phyloP scores from a whole-genome alignment of 176 grass and related monocot species.

The Panicum miliaceum region DNA sequence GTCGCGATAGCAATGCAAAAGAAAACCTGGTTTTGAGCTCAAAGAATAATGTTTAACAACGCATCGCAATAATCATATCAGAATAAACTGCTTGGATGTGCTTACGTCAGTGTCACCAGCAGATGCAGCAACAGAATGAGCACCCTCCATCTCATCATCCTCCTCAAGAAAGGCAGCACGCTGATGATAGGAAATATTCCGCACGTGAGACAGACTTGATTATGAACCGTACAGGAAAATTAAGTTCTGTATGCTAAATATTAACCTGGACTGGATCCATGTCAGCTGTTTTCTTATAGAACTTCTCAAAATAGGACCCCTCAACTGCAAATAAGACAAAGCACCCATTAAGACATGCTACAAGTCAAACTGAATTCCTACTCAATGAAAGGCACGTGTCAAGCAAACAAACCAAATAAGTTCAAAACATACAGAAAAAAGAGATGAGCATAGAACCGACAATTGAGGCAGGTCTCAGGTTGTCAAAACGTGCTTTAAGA shows the following conservation, averaged over 20 bases:
- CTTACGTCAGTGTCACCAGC: constrained; percentile 87
- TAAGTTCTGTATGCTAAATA: constrained; percentile 20
- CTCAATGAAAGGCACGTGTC: background rate
- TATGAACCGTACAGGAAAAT: background rate
- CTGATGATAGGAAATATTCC: constrained; percentile 51
- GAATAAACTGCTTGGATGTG: constrained; percentile 17
- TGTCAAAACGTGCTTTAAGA: constrained; percentile 11
- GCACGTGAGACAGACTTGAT: constrained; percentile 19
- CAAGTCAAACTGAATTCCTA: background rate
- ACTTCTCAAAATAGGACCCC: constrained; percentile 90
- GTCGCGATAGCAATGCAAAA: background rate
- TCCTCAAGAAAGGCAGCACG: constrained; percentile 91
- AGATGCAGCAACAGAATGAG: constrained; percentile 82
- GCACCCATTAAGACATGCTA: background rate
- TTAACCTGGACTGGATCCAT: constrained; percentile 91
- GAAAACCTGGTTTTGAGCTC: background rate
- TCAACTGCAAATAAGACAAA: constrained; percentile 68
- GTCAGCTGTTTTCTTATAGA: constrained; percentile 77
- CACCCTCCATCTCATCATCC: constrained; percentile 96
- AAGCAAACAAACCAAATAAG: constrained; percentile 19
- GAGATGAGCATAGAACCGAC: background rate
- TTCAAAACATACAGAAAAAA: background rate
- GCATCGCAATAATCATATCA: constrained; percentile 23
- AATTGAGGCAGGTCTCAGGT: background rate
- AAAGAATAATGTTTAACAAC: background rate